Evolutionary conservation across 176 grass and related monocot genomes (phyloP), one percentile per base, ranked within the genome.

Genomic region (Cymbopogon citratus): DNA sequence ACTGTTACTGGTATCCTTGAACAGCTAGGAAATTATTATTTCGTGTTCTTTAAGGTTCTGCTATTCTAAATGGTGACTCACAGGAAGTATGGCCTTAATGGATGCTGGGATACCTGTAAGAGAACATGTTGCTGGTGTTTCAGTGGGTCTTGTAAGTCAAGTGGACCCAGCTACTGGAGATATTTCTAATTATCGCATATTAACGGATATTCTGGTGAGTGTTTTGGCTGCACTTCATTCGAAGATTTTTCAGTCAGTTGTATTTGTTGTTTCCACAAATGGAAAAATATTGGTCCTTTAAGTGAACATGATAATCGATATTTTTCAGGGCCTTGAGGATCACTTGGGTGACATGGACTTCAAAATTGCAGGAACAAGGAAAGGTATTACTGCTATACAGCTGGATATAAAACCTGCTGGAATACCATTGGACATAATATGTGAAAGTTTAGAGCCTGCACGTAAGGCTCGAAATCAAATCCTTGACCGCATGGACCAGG

Each of bases 391-490:
- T 71, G 96, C 96, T 81, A 93, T 95, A 79, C 96, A 98, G 79
- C 69, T 98, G 73, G 96, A 98, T 86, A 98, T 98, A 93, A 98
- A 98, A 88, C 96, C 96, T 66, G 96, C 96, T 69, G 96, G 96
- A 81, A 98, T 98, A 84, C 96, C 96, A 51, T 87, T 98, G 52
- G 90, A 95, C 63, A 98, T 98, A 82, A 83, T 98, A 76, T 98
- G 96, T 51, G 90, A 98, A 85, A 93, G 89, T 87, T 84, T 98
- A 80, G 90, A 98, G 78, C 90, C 92, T 73, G 96, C 96, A 77
- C 66, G 77, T 28, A 95, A 81, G 63, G 96, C 90, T 78, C 86
- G 96, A 62, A 89, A 66, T 89, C 92, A 95, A 74, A 98, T 98
- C 62, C 96, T 98, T 74, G 87, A 90, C 72, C 76, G 85, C 62